These are phyloP conservation scores for Olyra latifolia DNA, from an alignment of 176 grass and related monocot species.

Conservation along the genomic window DNA sequence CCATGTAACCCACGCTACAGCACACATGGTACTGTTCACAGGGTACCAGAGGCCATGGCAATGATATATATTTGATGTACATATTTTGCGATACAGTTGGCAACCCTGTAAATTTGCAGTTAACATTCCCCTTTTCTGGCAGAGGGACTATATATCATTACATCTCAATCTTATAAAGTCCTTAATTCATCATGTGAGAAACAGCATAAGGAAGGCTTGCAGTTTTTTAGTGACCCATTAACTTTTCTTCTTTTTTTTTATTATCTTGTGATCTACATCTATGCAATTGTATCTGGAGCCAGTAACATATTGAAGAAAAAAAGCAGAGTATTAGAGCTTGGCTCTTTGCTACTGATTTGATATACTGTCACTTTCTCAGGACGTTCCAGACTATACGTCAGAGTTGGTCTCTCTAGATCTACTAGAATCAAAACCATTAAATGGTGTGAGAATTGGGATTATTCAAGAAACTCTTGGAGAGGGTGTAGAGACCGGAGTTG, in stretches of 20 bases:
- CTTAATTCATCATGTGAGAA: slow-evolving; percentile 2
- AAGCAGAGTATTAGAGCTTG: neutral
- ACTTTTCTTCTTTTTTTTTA: slow-evolving; percentile 2
- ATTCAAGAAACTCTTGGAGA: slow-evolving; percentile 90
- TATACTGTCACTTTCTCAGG: slow-evolving; percentile 45
- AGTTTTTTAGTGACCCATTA: neutral
- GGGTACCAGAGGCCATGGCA: too few species aligned
- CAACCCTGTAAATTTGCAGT: neutral
- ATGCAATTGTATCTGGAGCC: neutral
- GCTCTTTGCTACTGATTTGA: neutral
- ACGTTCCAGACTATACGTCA: slow-evolving; percentile 80
- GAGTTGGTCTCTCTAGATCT: slow-evolving; percentile 53
- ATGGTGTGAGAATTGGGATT: slow-evolving; percentile 70
- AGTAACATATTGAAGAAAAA: slow-evolving; percentile 11
- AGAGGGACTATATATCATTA: neutral
- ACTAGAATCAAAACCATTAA: slow-evolving; percentile 83
- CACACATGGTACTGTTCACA: too few species aligned
- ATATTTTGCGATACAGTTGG: neutral
- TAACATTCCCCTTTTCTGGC: neutral
- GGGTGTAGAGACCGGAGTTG: slow-evolving; percentile 69
- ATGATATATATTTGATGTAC: neutral
- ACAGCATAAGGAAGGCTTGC: neutral
- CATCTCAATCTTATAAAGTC: neutral
- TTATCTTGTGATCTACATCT: neutral
- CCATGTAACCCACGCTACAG: too few species aligned